Evolutionary conservation across 2,329 filamentous ascomycete species (phyloP).

Genomic region (Sarocladiaceae sp.): DNA sequence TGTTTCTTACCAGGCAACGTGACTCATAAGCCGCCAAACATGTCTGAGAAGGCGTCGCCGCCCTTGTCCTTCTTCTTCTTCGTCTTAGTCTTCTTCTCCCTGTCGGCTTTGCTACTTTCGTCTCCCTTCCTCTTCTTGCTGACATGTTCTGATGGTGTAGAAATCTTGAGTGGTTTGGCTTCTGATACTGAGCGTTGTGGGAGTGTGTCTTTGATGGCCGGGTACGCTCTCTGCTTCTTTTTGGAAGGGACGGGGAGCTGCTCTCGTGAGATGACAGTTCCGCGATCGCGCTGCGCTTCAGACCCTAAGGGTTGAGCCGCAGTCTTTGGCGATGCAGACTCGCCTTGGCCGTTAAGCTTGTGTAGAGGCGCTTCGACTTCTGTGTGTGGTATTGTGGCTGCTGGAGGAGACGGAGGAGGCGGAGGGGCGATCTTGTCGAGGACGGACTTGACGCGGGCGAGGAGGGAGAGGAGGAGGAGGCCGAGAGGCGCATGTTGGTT

Average conservation of each 20-base stretch:
- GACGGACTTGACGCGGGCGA: conserved; percentile 51
- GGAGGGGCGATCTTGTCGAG: conserved; percentile 29
- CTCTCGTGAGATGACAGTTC: no score
- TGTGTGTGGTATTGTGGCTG: neutral
- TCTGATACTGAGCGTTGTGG: neutral
- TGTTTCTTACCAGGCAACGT: no score
- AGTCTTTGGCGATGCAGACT: no score
- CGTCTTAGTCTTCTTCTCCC: conserved; percentile 37
- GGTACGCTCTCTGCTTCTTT: no score
- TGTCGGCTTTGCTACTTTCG: conserved; percentile 18
- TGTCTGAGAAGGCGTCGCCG: conserved; percentile 63
- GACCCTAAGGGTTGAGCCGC: no score
- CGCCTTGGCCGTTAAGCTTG: no score
- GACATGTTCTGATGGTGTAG: neutral
- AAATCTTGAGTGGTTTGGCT: neutral
- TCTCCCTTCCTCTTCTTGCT: conserved; percentile 7
- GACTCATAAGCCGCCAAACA: conserved; percentile 55
- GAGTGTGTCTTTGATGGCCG: no score
- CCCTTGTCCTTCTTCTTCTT: conserved; percentile 53
- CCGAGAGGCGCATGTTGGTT: conserved; percentile 67
- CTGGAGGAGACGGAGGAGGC: neutral
- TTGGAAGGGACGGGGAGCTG: neutral
- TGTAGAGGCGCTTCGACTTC: no score
- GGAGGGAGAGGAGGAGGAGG: conserved; percentile 56
- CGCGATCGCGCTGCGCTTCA: no score